These are phyloP conservation scores for Escovopsis sp. DNA, from an alignment of 2,329 filamentous ascomycete genomes.

Conservation along the genomic window DNA sequence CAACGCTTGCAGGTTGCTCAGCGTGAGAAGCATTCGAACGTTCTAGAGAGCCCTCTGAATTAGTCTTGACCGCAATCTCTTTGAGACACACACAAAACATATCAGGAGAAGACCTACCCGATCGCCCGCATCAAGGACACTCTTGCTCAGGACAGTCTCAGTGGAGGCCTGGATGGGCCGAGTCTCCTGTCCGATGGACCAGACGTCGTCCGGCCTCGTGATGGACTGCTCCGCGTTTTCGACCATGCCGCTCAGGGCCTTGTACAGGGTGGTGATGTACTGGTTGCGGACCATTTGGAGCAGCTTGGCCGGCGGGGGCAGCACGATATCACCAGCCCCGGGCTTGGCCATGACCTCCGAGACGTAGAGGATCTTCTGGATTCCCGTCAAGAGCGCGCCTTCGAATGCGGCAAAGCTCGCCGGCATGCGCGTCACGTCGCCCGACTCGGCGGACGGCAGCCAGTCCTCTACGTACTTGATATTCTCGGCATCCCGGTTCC, in stretches of 20 bases:
- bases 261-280: conserved; percentile 89
- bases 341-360: conserved; percentile 68
- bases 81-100: no score
- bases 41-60: conserved; percentile 40
- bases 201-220: conserved; percentile 49
- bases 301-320: conserved; percentile 72
- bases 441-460: conserved; percentile 66
- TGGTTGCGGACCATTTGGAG: conserved; percentile 82
- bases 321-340: conserved; percentile 61
- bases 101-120: conserved; percentile 29
- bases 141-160: conserved; percentile 26
- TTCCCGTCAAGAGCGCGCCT: conserved; percentile 61
- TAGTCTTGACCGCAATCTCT: background rate
- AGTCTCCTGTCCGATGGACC: conserved; percentile 34
- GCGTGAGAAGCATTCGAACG: conserved; percentile 81
- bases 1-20: conserved; percentile 80
- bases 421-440: conserved; percentile 85
- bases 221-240: conserved; percentile 78
- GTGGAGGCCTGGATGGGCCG: conserved; percentile 21
- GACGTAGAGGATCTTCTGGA: conserved; percentile 94
- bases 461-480: conserved; percentile 90
- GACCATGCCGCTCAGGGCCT: conserved; percentile 86
- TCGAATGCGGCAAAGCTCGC: conserved; percentile 76
- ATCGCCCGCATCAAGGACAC: conserved; percentile 39
- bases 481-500: conserved; percentile 87